Evolutionary conservation across 1,284 basidiomycete species (phyloP).

Genomic region (Rhodotorula sp.): DNA sequence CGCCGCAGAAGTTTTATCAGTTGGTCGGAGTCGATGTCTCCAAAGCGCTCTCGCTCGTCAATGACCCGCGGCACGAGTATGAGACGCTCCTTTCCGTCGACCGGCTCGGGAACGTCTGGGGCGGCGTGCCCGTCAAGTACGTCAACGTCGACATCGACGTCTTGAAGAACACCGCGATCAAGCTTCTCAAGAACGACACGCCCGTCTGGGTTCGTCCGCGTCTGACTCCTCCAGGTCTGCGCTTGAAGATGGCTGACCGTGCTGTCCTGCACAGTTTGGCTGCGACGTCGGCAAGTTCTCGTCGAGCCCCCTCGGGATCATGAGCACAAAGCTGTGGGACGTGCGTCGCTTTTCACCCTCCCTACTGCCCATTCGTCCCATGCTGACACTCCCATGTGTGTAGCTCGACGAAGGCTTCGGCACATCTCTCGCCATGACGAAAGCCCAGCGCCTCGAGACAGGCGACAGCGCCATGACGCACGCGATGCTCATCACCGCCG

Average conservation of each 20-base stretch:
- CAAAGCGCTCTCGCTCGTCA: slow-evolving; percentile 85
- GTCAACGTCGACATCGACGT: slow-evolving; percentile 82
- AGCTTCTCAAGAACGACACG: slow-evolving; percentile 80
- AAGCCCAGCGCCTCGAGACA: slow-evolving; percentile 77
- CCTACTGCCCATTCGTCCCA: slow-evolving; percentile 13
- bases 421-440: slow-evolving; percentile 62
- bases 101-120: slow-evolving; percentile 88
- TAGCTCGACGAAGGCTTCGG: slow-evolving; percentile 58
- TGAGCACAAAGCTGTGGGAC: slow-evolving; percentile 73
- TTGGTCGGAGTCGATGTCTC: slow-evolving; percentile 54
- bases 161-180: slow-evolving; percentile 76
- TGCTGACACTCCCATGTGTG: slow-evolving; percentile 15
- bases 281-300: slow-evolving; percentile 61
- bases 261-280: slow-evolving; percentile 53
- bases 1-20: slow-evolving; percentile 66
- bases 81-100: slow-evolving; percentile 87
- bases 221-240: background rate
- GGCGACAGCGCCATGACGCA: slow-evolving; percentile 87
- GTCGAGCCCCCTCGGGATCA: slow-evolving; percentile 43
- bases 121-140: slow-evolving; percentile 69
- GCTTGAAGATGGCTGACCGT: background rate
- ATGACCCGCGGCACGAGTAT: slow-evolving; percentile 85
- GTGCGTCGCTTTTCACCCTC: slow-evolving; percentile 49
- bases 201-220: slow-evolving; percentile 61
- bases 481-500: slow-evolving; percentile 62